Base-by-base conservation (phyloP, 225 moss, liverwort and hornwort species). In the Bryum argenteum region DNA sequence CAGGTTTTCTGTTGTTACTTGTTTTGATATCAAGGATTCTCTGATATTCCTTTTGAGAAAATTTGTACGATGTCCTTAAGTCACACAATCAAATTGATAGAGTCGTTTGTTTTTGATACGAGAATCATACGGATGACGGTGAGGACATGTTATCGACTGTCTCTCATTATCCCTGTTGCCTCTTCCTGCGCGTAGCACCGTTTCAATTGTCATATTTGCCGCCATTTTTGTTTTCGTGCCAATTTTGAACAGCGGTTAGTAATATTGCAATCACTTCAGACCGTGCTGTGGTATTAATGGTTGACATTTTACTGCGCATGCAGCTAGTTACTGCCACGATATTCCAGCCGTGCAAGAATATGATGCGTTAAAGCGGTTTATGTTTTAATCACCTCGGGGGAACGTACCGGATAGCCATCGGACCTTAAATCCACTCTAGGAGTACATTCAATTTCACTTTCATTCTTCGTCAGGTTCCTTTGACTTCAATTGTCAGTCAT, bases 71-170 rank as follows among this genome's bases (percentile, higher is more conserved):
- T 33, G 33, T 33, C 33, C 33, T 13, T 22, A n/a, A 28, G 16
- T 59, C 45, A 39, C 54, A 19, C 7, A 9, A 26, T 64, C 64
- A 8, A 18, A 73, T 69, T 11, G 78, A 17, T 3, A 11, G 54
- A 42, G 14, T 22, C 8, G 24, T 22, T 41, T 43, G 54, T 39
- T 67, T 61, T 18, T 54, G 33, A 33, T 10, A 18, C 43, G 21
- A 14, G 15, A 43, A 22, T 42, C 22, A 22, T 47, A 54, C 23
- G 8, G 19, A 20, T 39, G 21, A 39, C 52, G 37, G 64, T 8
- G 48, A 55, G 22, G 66, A 57, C 43, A 26, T 54, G 66, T 61
- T 13, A 40, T 28, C 5, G 54, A 47, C 28, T 21, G 11, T 56
- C 58, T 16, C 38, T 39, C 23, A 19, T 38, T 38, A 44, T 66